Percentiles rank a stretch among this genome's conserved stretches.
Conservation (phyloP, 2,329 filamentous ascomycete species). For the Nothophoma quercina region DNA sequence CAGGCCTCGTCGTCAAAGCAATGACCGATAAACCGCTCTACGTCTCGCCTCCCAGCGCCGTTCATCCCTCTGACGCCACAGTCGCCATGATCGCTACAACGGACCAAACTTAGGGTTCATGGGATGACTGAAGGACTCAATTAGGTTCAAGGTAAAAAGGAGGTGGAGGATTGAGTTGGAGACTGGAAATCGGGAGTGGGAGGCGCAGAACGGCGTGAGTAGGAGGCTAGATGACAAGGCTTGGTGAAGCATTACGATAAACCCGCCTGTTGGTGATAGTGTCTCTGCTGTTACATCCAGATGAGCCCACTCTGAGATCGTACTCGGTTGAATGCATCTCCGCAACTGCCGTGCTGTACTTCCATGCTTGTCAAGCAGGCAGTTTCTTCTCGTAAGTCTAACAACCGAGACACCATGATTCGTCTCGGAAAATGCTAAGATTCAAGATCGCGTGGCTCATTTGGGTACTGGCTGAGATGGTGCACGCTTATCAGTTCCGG, state of each 20-base stretch:
- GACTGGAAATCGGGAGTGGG: background rate
- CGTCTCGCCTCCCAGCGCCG: background rate
- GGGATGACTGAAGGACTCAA: background rate
- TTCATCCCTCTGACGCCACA: background rate
- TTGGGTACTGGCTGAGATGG: too few relatives aligned
- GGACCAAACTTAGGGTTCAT: too few relatives aligned
- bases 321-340: too few relatives aligned
- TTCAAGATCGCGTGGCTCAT: background rate
- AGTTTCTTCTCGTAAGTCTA: too few relatives aligned
- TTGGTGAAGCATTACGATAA: background rate
- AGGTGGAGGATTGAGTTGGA: slow-evolving; percentile 1
- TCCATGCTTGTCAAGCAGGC: background rate
- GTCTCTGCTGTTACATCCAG: too few relatives aligned
- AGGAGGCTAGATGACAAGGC: background rate
- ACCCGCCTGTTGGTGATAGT: too few relatives aligned
- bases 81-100: too few relatives aligned
- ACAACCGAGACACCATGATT: background rate
- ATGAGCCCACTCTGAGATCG: too few relatives aligned
- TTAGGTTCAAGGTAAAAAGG: slow-evolving; percentile 1
- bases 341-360: background rate
- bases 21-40: background rate
- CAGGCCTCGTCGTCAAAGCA: background rate
- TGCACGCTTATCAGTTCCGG: background rate
- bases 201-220: background rate
- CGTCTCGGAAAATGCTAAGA: background rate